These are phyloP conservation scores for Calocybe gangraenosa DNA, from an alignment of 768 basidiomycete genomes.

Conservation along the genomic window DNA sequence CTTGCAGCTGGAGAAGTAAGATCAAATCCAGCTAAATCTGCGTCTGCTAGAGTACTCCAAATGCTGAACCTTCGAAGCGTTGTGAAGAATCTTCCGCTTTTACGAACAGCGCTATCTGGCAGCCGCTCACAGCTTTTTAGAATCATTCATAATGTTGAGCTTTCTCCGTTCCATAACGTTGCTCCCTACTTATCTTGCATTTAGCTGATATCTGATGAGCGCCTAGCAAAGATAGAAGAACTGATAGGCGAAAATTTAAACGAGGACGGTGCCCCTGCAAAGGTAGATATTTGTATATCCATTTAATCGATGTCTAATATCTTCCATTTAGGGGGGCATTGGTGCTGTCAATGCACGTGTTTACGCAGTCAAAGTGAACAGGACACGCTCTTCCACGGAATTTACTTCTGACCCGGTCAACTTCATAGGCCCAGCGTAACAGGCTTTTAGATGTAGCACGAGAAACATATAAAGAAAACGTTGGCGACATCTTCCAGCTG, in stretches of 20 bases:
- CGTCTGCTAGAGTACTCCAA: slow-evolving; percentile 66
- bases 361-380: slow-evolving; percentile 68
- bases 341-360: slow-evolving; percentile 75
- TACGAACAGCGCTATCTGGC: slow-evolving; percentile 59
- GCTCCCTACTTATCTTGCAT: not conserved
- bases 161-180: not conserved
- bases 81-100: slow-evolving; percentile 59
- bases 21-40: slow-evolving; percentile 53
- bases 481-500: slow-evolving; percentile 79
- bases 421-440: slow-evolving; percentile 64
- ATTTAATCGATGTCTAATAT: not conserved
- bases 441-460: slow-evolving; percentile 90
- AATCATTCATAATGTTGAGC: slow-evolving; percentile 55
- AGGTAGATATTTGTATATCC: slow-evolving; percentile 34
- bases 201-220: slow-evolving; percentile 74
- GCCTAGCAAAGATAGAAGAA: slow-evolving; percentile 58
- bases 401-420: not conserved
- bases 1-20: slow-evolving; percentile 62
- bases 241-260: slow-evolving; percentile 65
- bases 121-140: slow-evolving; percentile 56
- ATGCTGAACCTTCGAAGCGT: slow-evolving; percentile 77
- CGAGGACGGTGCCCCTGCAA: slow-evolving; percentile 58
- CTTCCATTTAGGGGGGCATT: slow-evolving; percentile 55
- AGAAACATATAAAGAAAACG: slow-evolving; percentile 91
- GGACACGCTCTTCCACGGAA: not conserved